Base-by-base conservation (phyloP, 139 green algal genomes). In the Micromonas pusilla region DNA sequence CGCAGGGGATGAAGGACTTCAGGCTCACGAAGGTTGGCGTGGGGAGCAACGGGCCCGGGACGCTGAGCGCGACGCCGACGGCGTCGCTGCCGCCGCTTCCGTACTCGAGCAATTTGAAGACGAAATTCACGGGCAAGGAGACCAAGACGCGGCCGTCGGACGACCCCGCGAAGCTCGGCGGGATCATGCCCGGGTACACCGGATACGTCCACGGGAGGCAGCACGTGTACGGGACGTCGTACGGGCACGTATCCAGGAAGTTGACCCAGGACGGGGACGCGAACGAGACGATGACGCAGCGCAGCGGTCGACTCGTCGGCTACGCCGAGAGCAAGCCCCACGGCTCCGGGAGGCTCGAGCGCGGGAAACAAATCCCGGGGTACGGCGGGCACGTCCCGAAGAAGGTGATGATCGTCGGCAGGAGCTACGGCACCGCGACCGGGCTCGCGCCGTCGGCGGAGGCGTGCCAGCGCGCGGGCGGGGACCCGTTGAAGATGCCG, bases 181-280 rank as follows among this genome's bases (percentile, higher is more conserved):
- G 45, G 9, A 66, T 65, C 32, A 52, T 77, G 36, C 36, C 60
- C 32, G 71, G 71, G 36, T 77, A 77, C 71, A 77, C 71, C 36
- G 71, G 71, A 3, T 34, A 77, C 38, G 33, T 77, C 36, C 71
- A 54, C n/a, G 71, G 71, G 3, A 13, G 60, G 36, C 71, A 77
- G 71, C 71, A 77, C 71, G 31, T 66, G 45, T 77, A 66, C 36
- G 71, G 36, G 3, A 20, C 37, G 71, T 45, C 23, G 3, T 77
- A 77, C 71, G 71, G 71, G 32, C 66, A 65, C 36, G 37, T 66
- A 34, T 65, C 71, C 6, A 25, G 71, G 52, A 57, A 9, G 9
- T 9, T 57, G 45, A 57, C 45, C 9, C 45, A 57, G n/a, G n/a
- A n/a, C n/a, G n/a, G n/a, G n/a, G n/a, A n/a, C n/a, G n/a, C n/a